These are phyloP conservation scores for Cercophora newfieldiana DNA, from an alignment of 495 filamentous ascomycete genomes.

Conservation along the genomic window DNA sequence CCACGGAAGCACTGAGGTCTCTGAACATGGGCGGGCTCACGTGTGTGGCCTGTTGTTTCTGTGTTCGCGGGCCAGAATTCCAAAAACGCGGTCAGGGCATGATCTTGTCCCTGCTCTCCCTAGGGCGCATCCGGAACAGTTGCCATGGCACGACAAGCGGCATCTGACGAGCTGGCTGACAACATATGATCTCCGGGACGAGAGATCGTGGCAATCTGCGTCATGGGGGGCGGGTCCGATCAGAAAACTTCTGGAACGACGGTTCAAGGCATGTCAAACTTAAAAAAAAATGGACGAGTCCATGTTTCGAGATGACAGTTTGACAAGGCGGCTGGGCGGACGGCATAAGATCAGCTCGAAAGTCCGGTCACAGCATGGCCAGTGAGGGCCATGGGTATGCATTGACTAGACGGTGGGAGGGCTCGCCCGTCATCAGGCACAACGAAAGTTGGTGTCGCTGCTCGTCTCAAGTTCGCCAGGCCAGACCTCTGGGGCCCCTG, in stretches of 20 bases:
- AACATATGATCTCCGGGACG: slow-evolving; percentile 24
- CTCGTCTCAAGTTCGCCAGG: slow-evolving; percentile 51
- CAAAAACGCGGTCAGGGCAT: slow-evolving; percentile 25
- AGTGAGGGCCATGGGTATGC: slow-evolving; percentile 32
- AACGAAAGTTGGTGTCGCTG: slow-evolving; percentile 37
- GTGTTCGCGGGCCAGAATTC: slow-evolving; percentile 12
- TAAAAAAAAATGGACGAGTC: slow-evolving; percentile 8
- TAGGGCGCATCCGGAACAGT: slow-evolving; percentile 30
- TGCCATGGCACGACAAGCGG: slow-evolving; percentile 19
- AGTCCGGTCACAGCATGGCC: slow-evolving; percentile 50
- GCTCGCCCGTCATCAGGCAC: slow-evolving; percentile 34
- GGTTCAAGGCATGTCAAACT: slow-evolving; percentile 24
- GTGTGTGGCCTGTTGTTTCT: slow-evolving; percentile 7
- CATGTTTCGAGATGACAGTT: slow-evolving; percentile 33
- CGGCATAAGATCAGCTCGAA: slow-evolving; percentile 52
- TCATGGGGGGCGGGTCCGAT: slow-evolving; percentile 23
- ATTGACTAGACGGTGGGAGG: slow-evolving; percentile 39
- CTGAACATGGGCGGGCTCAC: background rate
- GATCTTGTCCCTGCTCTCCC: slow-evolving; percentile 21
- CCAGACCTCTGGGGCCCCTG: slow-evolving; percentile 30
- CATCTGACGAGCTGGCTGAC: slow-evolving; percentile 7
- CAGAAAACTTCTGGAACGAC: slow-evolving; percentile 34
- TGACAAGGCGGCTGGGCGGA: slow-evolving; percentile 32
- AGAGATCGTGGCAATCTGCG: slow-evolving; percentile 25
- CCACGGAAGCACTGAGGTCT: background rate